Evolutionary conservation across 1,284 basidiomycete species (phyloP), one percentile per base, ranked within the genome.

Genomic region (Ustilago shanxiensis): DNA sequence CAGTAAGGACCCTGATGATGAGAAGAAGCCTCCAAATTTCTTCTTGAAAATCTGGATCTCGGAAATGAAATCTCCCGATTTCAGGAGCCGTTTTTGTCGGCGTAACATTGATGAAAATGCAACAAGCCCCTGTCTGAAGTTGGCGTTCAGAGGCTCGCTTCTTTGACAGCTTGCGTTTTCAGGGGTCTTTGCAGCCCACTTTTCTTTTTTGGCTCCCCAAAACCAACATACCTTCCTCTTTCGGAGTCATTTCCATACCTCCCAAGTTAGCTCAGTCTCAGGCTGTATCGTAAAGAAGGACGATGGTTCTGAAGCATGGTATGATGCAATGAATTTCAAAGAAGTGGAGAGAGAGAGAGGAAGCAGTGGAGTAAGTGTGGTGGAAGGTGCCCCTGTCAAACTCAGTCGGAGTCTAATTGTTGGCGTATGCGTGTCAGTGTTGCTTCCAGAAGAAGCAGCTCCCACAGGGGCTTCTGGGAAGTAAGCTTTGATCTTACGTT

Each of bases 151-250:
- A 35, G 26, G 54, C 53, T 37, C 35, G 53, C 57, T 50, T 51
- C 33, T 45, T 59, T 50, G 59, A 60, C 59, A 60, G 50, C 22
- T 52, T 24, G 37, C 28, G 29, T 22, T 13, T 31, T 31, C 35
- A 60, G 59, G 59, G 59, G 59, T 45, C 28, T 20, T 51, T 52
- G 59, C 59, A 60, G n/a, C 58, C 41, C 41, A 7, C 18, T 11
- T 33, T 33, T 14, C 20, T 20, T 44, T n/a, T 3, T 8, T 14
- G n/a, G 41, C 41, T 9, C 18, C 5, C 31, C 6, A 33, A 33
- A 20, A 7, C n/a, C 1, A 44, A 20, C n/a, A 20, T 11, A 44
- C 41, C 16, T 44, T 6, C n/a, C n/a, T 44, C 41, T 44, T 20
- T 14, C 9, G n/a, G n/a, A 44, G 6, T 20, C 20, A 16, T 20